These are phyloP conservation scores for Pythium phragmiticola DNA, from an alignment of 352 stramenopile species.

Conservation along the genomic window DNA sequence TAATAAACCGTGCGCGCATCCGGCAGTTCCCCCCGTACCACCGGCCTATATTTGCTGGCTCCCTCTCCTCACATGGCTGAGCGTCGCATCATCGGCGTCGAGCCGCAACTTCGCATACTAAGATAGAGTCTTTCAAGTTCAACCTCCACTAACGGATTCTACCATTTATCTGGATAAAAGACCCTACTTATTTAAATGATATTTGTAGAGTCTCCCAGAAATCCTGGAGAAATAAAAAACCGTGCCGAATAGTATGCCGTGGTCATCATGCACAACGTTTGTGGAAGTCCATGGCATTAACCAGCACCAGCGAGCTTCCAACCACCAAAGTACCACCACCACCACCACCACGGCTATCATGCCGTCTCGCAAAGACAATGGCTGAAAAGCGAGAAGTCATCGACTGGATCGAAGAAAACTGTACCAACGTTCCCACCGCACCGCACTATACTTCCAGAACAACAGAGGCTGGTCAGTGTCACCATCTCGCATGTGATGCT, in stretches of 20 bases:
- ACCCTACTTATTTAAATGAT: no score
- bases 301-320: no score
- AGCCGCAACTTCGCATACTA: slow-evolving; percentile 17
- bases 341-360: background rate
- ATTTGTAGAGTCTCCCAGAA: no score
- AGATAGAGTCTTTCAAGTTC: slow-evolving; percentile 6
- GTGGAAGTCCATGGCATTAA: no score
- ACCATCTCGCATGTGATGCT: background rate
- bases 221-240: no score
- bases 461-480: background rate
- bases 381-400: background rate
- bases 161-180: background rate
- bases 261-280: no score
- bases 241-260: no score
- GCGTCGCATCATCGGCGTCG: background rate
- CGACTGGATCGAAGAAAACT: slow-evolving; percentile 8
- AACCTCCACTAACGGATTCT: background rate
- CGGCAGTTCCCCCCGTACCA: background rate
- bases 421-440: background rate
- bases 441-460: background rate
- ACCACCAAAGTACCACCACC: no score
- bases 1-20: background rate
- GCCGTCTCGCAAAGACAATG: background rate
- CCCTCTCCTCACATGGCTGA: background rate
- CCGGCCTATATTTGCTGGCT: slow-evolving; percentile 6